Conservation (phyloP, 129 eudicot species). For the Silybum marianum region DNA sequence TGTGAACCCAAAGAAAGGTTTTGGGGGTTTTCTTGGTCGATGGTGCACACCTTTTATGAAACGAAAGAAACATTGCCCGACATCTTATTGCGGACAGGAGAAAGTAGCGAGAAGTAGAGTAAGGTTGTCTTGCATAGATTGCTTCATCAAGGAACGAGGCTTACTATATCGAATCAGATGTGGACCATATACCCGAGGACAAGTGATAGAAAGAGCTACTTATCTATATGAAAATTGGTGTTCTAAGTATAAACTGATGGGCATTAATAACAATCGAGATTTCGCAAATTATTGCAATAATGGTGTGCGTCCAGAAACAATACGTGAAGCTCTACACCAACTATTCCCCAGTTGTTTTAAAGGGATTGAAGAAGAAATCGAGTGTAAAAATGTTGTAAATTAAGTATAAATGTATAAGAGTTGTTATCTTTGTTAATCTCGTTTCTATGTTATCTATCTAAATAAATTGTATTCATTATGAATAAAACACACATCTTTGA, state of each 20-base stretch:
- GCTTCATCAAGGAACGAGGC: background rate
- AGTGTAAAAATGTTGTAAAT: too few species aligned
- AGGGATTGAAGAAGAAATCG: too few species aligned
- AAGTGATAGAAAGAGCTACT: constrained; percentile 11
- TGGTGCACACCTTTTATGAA: background rate
- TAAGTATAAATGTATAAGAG: too few species aligned
- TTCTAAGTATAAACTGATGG: background rate
- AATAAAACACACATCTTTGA: background rate
- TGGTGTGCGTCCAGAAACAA: background rate
- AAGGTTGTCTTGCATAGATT: constrained; percentile 15
- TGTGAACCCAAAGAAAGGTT: constrained; percentile 13
- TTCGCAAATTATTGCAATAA: constrained; percentile 1
- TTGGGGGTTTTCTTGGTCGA: background rate
- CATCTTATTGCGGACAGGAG: background rate
- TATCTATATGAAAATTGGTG: constrained; percentile 17
- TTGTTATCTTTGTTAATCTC: too few species aligned
- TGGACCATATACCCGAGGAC: background rate
- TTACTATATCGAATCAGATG: constrained; percentile 7
- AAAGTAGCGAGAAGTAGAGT: constrained; percentile 14
- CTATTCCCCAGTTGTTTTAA: too few species aligned
- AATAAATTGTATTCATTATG: background rate
- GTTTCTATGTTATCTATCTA: too few species aligned
- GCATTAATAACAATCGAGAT: constrained; percentile 13
- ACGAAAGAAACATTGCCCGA: background rate
- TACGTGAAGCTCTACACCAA: background rate